phyloP scores from a whole-genome alignment of 345 rosid genomes.

The Eucalyptus grandis region DNA sequence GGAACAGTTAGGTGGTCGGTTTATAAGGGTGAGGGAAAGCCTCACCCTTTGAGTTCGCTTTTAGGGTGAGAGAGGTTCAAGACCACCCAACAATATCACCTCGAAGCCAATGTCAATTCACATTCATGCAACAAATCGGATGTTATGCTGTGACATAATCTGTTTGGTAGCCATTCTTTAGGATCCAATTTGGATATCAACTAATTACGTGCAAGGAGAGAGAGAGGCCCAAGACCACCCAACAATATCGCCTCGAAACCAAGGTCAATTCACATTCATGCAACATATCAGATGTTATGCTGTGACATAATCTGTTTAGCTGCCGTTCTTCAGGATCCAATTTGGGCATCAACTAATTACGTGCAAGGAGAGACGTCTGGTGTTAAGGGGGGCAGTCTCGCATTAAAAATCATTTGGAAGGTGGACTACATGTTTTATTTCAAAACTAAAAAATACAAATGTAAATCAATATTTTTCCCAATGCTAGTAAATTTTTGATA shows the following conservation, averaged over 20 bases:
- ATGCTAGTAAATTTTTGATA: fast-evolving
- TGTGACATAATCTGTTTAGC: background rate
- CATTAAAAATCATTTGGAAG: background rate
- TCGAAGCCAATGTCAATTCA: too few species aligned
- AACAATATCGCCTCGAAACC: background rate
- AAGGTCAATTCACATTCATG: background rate
- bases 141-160: too few species aligned
- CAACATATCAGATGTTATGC: background rate
- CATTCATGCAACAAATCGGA: too few species aligned
- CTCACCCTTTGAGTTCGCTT: too few species aligned
- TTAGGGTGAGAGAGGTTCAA: too few species aligned
- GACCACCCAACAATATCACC: too few species aligned
- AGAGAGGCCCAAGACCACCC: too few species aligned
- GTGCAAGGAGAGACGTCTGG: background rate
- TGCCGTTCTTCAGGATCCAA: background rate
- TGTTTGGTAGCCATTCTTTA: too few species aligned
- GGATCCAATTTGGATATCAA: too few species aligned
- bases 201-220: too few species aligned
- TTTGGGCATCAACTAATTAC: background rate
- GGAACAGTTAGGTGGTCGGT: too few species aligned
- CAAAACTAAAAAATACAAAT: background rate
- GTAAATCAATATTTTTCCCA: background rate
- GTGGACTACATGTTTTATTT: background rate
- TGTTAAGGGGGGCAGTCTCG: background rate
- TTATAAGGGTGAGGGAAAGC: too few species aligned